Percentiles rank a stretch among this genome's conserved stretches.
Conservation (phyloP, 805 yeast genomes). For the Cyberlindnera saturnus region DNA sequence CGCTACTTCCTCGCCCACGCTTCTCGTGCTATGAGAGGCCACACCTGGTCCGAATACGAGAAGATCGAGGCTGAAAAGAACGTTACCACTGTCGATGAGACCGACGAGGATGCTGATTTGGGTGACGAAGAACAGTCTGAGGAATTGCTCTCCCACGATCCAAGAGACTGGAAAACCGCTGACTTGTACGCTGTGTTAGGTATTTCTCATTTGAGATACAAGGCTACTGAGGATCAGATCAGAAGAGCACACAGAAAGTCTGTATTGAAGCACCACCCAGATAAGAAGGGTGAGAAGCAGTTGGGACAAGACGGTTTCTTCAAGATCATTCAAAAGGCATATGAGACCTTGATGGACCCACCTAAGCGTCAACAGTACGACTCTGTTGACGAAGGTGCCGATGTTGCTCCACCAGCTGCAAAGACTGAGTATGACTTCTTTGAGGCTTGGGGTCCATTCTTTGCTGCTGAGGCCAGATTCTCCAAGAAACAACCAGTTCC, state of each 20-base stretch:
- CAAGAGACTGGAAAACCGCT: conserved; percentile 96
- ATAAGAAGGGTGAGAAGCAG: conserved; percentile 90
- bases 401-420: conserved; percentile 70
- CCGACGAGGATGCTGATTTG: conserved; percentile 44
- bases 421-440: conserved; percentile 73
- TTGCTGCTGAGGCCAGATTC: conserved; percentile 86
- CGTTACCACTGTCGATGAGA: conserved; percentile 63
- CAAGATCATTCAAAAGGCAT: conserved; percentile 96
- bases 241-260: conserved; percentile 96
- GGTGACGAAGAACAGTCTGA: conserved; percentile 70
- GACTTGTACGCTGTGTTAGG: conserved; percentile 97
- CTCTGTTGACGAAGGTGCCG: conserved; percentile 88
- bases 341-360: conserved; percentile 83
- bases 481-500: conserved; percentile 91
- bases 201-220: conserved; percentile 82
- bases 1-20: conserved; percentile 95
- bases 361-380: conserved; percentile 88
- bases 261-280: conserved; percentile 96
- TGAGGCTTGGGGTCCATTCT: conserved; percentile 89
- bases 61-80: conserved; percentile 86
- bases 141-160: conserved; percentile 79
- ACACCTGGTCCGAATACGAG: conserved; percentile 98
- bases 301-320: conserved; percentile 93
- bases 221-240: conserved; percentile 87
- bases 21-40: conserved; percentile 90